These are phyloP conservation scores for Lactifluus piperatus DNA, from an alignment of 768 basidiomycete genomes.

Conservation along the genomic window DNA sequence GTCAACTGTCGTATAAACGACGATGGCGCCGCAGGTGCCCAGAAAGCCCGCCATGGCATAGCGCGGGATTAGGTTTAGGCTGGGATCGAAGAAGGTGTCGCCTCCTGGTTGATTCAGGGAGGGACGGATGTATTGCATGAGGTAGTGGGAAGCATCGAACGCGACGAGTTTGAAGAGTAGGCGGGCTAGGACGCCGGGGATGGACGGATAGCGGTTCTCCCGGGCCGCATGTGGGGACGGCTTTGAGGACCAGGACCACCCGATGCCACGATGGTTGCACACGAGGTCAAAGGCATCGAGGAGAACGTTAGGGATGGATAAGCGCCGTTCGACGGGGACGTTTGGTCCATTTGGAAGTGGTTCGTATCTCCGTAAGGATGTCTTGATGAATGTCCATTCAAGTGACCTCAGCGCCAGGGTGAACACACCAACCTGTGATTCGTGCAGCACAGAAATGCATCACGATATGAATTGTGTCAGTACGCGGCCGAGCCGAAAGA, in stretches of 20 bases:
- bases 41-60: too few relatives aligned
- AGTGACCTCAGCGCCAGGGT: background rate
- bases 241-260: constrained; percentile 16
- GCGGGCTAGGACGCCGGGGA: background rate
- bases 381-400: constrained; percentile 10
- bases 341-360: background rate
- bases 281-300: constrained; percentile 10
- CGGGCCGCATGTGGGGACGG: background rate
- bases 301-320: constrained; percentile 5
- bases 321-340: background rate
- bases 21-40: constrained; percentile 38
- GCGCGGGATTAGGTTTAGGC: background rate
- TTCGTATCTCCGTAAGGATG: background rate
- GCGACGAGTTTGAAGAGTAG: background rate
- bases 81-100: background rate
- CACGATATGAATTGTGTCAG: background rate
- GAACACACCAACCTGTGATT: background rate
- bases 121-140: background rate
- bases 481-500: background rate
- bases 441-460: too few relatives aligned
- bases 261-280: constrained; percentile 9
- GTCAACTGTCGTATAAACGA: constrained; percentile 25
- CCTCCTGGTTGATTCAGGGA: background rate
- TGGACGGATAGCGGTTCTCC: background rate
- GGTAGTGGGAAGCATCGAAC: background rate